Evolutionary conservation across 2,329 filamentous ascomycete species (phyloP).

Genomic region (Calonectria naviculata): DNA sequence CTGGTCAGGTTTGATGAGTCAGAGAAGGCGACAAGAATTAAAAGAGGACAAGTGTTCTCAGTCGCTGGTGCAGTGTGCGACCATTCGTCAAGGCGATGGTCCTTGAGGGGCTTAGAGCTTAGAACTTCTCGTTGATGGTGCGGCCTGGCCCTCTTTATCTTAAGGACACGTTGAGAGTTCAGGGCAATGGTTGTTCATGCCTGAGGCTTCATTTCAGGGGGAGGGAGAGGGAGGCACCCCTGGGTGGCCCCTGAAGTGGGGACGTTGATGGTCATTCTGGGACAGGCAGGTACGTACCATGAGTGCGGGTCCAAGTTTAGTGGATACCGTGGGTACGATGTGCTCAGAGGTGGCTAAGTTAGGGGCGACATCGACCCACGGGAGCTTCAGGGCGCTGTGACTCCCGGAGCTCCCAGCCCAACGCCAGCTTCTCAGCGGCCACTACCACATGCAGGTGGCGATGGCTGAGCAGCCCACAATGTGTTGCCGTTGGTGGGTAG

Average conservation of each 20-base stretch:
- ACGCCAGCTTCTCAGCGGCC: constrained; percentile 1
- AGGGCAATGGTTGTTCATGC: constrained; percentile 30
- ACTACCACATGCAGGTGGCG: constrained; percentile 15
- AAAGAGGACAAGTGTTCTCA: constrained; percentile 44
- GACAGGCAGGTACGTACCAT: constrained; percentile 13
- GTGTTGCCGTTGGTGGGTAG: constrained; percentile 7
- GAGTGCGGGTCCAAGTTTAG: not conserved
- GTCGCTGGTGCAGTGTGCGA: constrained; percentile 23
- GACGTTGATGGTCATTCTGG: constrained; percentile 7
- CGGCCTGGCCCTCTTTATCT: constrained; percentile 49
- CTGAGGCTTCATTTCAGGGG: constrained; percentile 43
- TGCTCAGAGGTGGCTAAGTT: constrained; percentile 15
- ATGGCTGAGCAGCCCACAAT: constrained; percentile 13
- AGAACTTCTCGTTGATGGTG: constrained; percentile 23
- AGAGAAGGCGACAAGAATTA: constrained; percentile 31
- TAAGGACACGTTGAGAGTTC: constrained; percentile 46
- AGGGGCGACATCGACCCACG: constrained; percentile 23
- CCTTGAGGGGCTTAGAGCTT: constrained; percentile 24
- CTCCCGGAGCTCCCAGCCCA: constrained; percentile 2
- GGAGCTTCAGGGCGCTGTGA: constrained; percentile 20
- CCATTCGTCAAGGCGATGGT: too few species aligned
- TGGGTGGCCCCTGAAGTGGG: constrained; percentile 16
- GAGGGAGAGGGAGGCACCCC: constrained; percentile 10
- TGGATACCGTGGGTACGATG: constrained; percentile 14
- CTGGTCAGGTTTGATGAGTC: constrained; percentile 33